Evolutionary conservation across 164 flowering plant genomes (phyloP).

Genomic region (Tinospora cordifolia): DNA sequence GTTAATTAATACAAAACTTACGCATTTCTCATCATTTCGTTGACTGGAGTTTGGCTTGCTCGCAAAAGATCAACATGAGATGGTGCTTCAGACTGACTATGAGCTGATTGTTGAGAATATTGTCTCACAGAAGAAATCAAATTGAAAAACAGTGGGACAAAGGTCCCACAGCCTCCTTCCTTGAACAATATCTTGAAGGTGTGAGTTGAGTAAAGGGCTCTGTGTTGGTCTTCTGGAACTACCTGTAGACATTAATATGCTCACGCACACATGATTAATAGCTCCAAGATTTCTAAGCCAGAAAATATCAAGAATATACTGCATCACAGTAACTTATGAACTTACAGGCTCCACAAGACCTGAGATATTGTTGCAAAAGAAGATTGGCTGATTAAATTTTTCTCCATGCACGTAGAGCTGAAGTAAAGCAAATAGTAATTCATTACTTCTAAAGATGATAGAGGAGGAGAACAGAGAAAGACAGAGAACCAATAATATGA

Average conservation of each 20-base stretch:
- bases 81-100: conserved; percentile 19
- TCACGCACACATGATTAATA: background rate
- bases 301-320: background rate
- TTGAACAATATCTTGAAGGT: conserved; percentile 89
- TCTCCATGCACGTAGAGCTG: conserved; percentile 79
- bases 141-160: conserved; percentile 80
- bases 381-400: conserved; percentile 89
- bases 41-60: conserved; percentile 90
- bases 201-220: conserved; percentile 84
- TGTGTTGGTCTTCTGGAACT: conserved; percentile 68
- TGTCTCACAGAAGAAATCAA: conserved; percentile 67
- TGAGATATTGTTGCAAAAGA: conserved; percentile 91
- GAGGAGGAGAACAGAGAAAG: background rate
- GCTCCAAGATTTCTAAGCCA: conserved; percentile 4
- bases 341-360: conserved; percentile 96
- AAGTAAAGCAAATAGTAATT: background rate
- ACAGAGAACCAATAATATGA: background rate
- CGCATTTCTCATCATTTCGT: conserved; percentile 99
- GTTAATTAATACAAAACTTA: conserved; percentile 26
- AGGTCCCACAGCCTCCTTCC: conserved; percentile 99
- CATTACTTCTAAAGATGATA: too few relatives aligned
- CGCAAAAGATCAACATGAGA: conserved; percentile 69
- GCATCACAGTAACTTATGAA: conserved; percentile 5
- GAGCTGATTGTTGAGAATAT: conserved; percentile 38
- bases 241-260: conserved; percentile 45